Evolutionary conservation across 108 stramenopile species (phyloP).

Genomic region (Chaetoceros muelleri): DNA sequence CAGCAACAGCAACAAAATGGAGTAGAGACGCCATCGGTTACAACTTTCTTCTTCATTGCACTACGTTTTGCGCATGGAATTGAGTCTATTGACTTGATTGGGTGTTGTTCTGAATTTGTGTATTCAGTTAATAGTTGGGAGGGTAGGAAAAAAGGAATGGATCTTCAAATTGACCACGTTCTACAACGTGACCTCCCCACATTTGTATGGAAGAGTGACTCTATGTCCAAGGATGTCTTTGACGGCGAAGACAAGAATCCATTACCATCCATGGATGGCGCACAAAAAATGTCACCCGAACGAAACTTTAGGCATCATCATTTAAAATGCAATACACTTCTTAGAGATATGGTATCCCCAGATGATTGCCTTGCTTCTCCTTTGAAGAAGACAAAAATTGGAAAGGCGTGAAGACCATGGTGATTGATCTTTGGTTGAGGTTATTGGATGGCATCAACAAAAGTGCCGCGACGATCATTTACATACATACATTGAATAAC

Average conservation of each 20-base stretch:
- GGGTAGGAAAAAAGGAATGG: slow-evolving; percentile 49
- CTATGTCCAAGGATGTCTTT: slow-evolving; percentile 4
- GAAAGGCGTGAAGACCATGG: no score
- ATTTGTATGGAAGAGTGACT: slow-evolving; percentile 20
- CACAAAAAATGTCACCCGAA: background rate
- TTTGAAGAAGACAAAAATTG: background rate
- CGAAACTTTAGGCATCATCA: no score
- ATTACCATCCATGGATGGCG: background rate
- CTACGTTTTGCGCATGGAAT: slow-evolving; percentile 44
- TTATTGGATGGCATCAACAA: no score
- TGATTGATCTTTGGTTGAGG: no score
- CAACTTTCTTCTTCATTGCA: slow-evolving; percentile 49
- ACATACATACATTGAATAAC: no score
- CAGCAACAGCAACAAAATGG: slow-evolving; percentile 2
- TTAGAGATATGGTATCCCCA: background rate
- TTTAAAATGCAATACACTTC: no score
- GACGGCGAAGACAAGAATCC: background rate
- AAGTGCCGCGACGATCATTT: no score
- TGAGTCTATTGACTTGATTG: slow-evolving; percentile 39
- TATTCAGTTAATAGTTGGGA: slow-evolving; percentile 61
- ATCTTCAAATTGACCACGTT: slow-evolving; percentile 41
- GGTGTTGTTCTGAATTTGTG: slow-evolving; percentile 38
- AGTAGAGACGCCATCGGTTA: background rate
- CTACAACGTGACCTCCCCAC: slow-evolving; percentile 33
- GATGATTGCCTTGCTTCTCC: background rate